phyloP scores from a whole-genome alignment of 2,329 filamentous ascomycete species.

The Leptographium radiaticola region DNA sequence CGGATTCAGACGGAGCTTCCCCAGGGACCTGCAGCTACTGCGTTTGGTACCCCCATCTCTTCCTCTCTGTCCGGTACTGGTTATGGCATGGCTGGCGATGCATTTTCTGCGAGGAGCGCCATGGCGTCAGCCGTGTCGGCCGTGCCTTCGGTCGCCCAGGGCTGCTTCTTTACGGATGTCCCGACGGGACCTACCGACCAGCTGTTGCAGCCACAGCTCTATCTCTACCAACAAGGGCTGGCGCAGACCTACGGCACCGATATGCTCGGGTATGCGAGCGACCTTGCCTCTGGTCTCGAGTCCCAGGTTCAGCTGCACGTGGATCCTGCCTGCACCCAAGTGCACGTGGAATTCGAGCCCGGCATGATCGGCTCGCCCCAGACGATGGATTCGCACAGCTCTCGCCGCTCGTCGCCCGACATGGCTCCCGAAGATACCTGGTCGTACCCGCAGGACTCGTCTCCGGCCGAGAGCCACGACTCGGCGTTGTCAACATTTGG shows the following conservation, averaged over 20 bases:
- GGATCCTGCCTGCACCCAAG: constrained; percentile 35
- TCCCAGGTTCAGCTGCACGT: constrained; percentile 27
- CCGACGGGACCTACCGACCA: constrained; percentile 18
- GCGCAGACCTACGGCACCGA: constrained; percentile 34
- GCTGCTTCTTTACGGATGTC: constrained; percentile 26
- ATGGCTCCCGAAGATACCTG: constrained; percentile 39
- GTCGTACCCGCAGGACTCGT: constrained; percentile 23
- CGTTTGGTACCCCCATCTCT: constrained; percentile 17
- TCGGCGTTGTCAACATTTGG: constrained; percentile 22
- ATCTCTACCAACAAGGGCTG: constrained; percentile 35
- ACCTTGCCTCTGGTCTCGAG: constrained; percentile 27
- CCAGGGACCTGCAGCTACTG: constrained; percentile 26
- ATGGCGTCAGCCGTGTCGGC: constrained; percentile 4
- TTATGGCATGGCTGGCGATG: constrained; percentile 40
- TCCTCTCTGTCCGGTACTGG: constrained; percentile 5
- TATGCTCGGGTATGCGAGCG: constrained; percentile 29
- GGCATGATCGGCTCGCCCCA: constrained; percentile 37
- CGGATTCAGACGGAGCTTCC: constrained; percentile 34
- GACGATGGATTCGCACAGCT: constrained; percentile 40
- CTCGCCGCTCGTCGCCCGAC: constrained; percentile 33
- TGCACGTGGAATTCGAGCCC: constrained; percentile 33
- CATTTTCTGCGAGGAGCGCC: constrained; percentile 5
- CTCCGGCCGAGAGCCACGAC: constrained; percentile 31
- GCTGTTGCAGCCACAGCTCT: constrained; percentile 36
- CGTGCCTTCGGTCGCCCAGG: not conserved